A percentile compares a stretch with the other conserved stretches of the same genome.
phyloP scores from a whole-genome alignment of 352 stramenopile genomes.

The Thalassiosira hispida region DNA sequence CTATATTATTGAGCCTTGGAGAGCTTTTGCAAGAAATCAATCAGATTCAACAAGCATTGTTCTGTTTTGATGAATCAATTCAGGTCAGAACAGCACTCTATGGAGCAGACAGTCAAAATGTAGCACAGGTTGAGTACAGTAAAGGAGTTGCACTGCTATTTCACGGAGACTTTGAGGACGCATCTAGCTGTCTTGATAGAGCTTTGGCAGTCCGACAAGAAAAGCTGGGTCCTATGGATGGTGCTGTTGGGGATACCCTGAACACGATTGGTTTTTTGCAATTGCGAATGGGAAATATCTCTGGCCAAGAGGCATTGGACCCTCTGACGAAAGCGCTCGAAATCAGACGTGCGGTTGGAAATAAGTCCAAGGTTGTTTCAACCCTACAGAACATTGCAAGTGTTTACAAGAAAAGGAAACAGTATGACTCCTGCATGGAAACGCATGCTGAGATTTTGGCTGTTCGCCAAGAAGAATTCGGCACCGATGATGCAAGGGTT shows the following conservation, averaged over 20 bases:
- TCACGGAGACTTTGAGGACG: conserved; percentile 40
- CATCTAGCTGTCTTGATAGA: conserved; percentile 42
- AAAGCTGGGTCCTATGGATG: conserved; percentile 41
- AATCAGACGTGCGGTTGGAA: conserved; percentile 47
- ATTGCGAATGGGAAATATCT: conserved; percentile 54
- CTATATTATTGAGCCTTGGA: conserved; percentile 53
- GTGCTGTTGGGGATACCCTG: conserved; percentile 60
- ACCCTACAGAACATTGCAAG: conserved; percentile 65
- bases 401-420: conserved; percentile 62
- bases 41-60: conserved; percentile 52
- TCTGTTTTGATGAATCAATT: conserved; percentile 62
- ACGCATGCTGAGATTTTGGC: conserved; percentile 47
- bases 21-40: conserved; percentile 62
- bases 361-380: conserved; percentile 58
- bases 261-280: conserved; percentile 67
- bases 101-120: conserved; percentile 35
- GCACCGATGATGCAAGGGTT: conserved; percentile 47
- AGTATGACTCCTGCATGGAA: conserved; percentile 54
- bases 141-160: conserved; percentile 64
- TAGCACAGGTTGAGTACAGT: conserved; percentile 52
- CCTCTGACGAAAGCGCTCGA: conserved; percentile 50
- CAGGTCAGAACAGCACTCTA: conserved; percentile 35
- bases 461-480: conserved; percentile 51
- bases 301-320: conserved; percentile 35
- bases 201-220: conserved; percentile 47